Evolutionary conservation across 1,139 yeast genomes (phyloP).

Genomic region (Geotrichum siamense): DNA sequence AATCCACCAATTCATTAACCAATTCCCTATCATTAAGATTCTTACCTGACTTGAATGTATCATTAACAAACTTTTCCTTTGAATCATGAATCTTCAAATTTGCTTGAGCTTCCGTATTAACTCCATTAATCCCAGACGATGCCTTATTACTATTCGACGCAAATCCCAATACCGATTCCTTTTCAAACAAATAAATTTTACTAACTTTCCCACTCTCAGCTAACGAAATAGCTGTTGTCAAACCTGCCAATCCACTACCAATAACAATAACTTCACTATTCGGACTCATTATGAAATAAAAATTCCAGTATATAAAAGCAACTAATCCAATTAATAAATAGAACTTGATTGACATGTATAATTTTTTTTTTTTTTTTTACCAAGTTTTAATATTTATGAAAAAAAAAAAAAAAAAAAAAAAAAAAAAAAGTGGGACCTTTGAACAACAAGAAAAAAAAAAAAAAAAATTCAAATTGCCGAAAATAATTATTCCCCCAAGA

Average conservation of each 20-base stretch:
- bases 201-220: constrained; percentile 7
- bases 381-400: no score
- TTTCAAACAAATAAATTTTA: constrained; percentile 24
- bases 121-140: constrained; percentile 76
- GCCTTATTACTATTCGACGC: constrained; percentile 61
- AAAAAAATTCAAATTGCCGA: no score
- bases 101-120: constrained; percentile 53
- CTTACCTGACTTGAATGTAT: constrained; percentile 59
- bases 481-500: no score
- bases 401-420: no score
- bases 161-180: constrained; percentile 20
- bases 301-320: neutral
- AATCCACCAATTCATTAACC: constrained; percentile 45
- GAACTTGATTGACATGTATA: neutral
- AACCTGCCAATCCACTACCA: constrained; percentile 15
- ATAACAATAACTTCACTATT: constrained; percentile 6
- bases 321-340: neutral
- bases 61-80: constrained; percentile 53
- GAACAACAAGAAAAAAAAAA: no score
- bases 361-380: no score
- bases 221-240: constrained; percentile 10
- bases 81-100: constrained; percentile 44
- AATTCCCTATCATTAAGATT: constrained; percentile 51
- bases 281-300: neutral
- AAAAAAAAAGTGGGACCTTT: no score